These are phyloP conservation scores for Pouteria campechiana DNA, from an alignment of 179 eudicot species.

Conservation along the genomic window DNA sequence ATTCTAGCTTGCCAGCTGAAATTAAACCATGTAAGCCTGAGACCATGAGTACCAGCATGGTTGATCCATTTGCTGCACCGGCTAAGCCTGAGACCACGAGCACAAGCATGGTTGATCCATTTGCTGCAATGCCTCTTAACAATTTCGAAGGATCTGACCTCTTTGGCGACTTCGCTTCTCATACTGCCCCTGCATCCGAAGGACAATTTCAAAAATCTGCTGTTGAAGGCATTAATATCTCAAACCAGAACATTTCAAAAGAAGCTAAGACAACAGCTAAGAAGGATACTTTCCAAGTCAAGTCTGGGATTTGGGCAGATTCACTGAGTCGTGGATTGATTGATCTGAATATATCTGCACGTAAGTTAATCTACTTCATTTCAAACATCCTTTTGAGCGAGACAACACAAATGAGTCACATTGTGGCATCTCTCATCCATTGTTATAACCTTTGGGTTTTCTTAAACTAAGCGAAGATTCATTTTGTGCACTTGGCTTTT, in stretches of 20 bases:
- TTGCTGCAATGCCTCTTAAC: constrained; percentile 76
- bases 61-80: too few relatives aligned
- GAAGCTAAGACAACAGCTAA: constrained; percentile 41
- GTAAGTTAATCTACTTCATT: constrained; percentile 37
- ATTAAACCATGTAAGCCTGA: constrained; percentile 24
- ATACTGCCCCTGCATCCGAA: constrained; percentile 29
- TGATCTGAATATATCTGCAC: constrained; percentile 95
- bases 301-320: constrained; percentile 98
- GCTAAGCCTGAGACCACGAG: constrained; percentile 14
- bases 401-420: too few relatives aligned
- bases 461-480: too few relatives aligned
- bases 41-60: background rate
- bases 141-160: constrained; percentile 64
- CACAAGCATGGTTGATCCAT: constrained; percentile 47
- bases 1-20: constrained; percentile 32
- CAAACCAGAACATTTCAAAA: constrained; percentile 27
- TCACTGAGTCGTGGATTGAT: constrained; percentile 93
- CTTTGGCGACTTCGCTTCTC: constrained; percentile 59
- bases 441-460: too few relatives aligned
- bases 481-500: too few relatives aligned
- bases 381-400: background rate
- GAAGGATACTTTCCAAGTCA: constrained; percentile 61
- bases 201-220: constrained; percentile 22
- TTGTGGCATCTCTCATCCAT: too few relatives aligned
- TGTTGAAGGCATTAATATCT: constrained; percentile 11